A percentile compares a stretch with the other conserved stretches of the same genome.
phyloP scores from a whole-genome alignment of 129 eudicot species.

The Centaurea solstitialis region DNA sequence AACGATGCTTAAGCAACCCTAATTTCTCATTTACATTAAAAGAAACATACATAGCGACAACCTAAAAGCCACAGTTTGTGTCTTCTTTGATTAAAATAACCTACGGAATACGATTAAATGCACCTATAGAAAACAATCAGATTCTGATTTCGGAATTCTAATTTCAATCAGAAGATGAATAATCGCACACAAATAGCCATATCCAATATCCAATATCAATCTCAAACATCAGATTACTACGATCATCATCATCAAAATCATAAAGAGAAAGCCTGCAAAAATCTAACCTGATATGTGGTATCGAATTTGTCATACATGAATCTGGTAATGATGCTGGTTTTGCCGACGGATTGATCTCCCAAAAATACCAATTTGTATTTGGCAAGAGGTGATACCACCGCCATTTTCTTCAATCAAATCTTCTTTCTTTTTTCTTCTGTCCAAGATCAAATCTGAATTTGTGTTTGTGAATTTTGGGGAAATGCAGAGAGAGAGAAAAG shows the following conservation, averaged over 20 bases:
- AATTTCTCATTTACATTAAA: neutral
- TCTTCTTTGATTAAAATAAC: neutral
- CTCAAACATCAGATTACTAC: neutral
- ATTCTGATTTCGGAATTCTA: neutral
- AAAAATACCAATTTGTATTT: conserved; percentile 72
- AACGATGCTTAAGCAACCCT: neutral
- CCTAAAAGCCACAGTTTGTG: neutral
- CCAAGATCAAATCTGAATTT: conserved; percentile 24
- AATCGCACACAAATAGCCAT: neutral
- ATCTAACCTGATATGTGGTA: conserved; percentile 67
- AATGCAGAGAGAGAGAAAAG: conserved; percentile 5
- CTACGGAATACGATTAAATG: neutral
- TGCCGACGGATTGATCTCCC: conserved; percentile 80
- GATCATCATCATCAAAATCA: neutral
- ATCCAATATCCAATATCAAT: neutral
- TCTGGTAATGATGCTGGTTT: conserved; percentile 78
- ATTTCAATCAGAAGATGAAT: neutral
- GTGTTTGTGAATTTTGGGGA: neutral
- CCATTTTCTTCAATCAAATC: conserved; percentile 33
- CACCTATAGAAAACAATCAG: neutral
- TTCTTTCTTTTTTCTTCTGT: neutral
- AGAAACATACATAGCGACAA: neutral
- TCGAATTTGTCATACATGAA: conserved; percentile 85
- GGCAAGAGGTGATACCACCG: conserved; percentile 68
- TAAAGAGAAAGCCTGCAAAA: neutral